Conservation (phyloP, 768 basidiomycete genomes). For the Sarcomyxa edulis region DNA sequence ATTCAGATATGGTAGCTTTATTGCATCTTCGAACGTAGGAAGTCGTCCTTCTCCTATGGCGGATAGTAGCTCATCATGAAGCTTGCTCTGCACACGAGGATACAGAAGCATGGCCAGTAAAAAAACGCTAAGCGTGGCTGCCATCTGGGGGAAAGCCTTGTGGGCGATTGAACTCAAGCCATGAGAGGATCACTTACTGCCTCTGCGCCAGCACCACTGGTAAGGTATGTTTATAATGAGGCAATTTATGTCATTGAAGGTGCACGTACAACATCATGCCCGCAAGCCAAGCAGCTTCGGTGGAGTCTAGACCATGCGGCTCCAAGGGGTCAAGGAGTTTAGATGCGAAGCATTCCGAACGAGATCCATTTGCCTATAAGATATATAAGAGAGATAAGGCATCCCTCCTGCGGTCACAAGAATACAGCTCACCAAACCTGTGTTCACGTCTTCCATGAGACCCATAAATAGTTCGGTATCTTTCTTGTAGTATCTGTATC, state of each 20-base stretch:
- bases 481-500: slow-evolving; percentile 13
- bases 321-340: not conserved
- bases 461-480: slow-evolving; percentile 19
- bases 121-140: no score
- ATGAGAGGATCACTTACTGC: not conserved
- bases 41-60: slow-evolving; percentile 12
- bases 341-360: not conserved
- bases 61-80: slow-evolving; percentile 19
- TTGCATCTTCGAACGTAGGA: slow-evolving; percentile 8
- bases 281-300: slow-evolving; percentile 6
- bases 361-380: not conserved
- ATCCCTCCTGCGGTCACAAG: no score
- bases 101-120: slow-evolving; percentile 13
- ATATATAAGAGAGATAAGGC: not conserved
- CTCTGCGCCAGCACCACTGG: slow-evolving; percentile 9
- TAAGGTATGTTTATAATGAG: not conserved
- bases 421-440: not conserved
- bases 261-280: slow-evolving; percentile 9
- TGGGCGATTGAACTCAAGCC: no score
- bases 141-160: no score
- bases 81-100: slow-evolving; percentile 16
- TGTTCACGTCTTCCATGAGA: slow-evolving; percentile 9
- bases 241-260: not conserved
- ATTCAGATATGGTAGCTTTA: slow-evolving; percentile 13
- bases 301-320: not conserved